Base-by-base conservation (phyloP, 1,284 basidiomycete species). In the Irpex sp. region DNA sequence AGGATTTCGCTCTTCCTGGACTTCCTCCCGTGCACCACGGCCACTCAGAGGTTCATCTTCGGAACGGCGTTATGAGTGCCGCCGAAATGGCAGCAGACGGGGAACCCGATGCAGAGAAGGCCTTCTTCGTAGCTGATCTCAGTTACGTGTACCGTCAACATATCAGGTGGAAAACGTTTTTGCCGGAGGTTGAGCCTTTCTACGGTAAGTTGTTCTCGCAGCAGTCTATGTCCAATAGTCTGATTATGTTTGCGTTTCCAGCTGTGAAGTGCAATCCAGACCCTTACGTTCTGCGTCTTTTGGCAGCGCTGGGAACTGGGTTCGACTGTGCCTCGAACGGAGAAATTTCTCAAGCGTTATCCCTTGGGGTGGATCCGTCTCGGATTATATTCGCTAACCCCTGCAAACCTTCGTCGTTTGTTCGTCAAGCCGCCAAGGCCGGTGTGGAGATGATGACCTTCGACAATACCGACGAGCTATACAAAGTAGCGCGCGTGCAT, bases 271-370 rank as follows among this genome's bases (percentile, higher is more conserved):
- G 96, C 79, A 99, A 98, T 80, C 97, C 97, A 11, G 97, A 98
- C 72, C 94, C 95, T 2, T 93, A 94, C 71, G 89, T 99, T 57
- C 82, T 99, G 60, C 90, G 94, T 66, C 84, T 99, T 57, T 87
- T 99, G 49, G 93, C 95, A 9, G 87, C 91, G 26, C 80, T 98
- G 64, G 97, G 97, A 49, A 83, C 92, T 1, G 95, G 95, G 13
- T 99, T 99, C 79, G 97, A 99, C 78, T 99, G 97, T 72, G 97
- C 97, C n/a, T 98, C 96, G 51, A 93, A 94, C 70, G 90, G 90
- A 64, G 97, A 99, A 78, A 98, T 99, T 70, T 81, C 86, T 31
- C 84, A 87, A 65, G 90, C 99, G 9, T 82, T 98, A 33, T 79
- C 81, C 26, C 77, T 97, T 9, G 91, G 88, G 33, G 86, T 93